A percentile compares a stretch with the other conserved stretches of the same genome.
Evolutionary conservation across 2,329 filamentous ascomycete genomes (phyloP).

Genomic region (Alternaria arbusti): DNA sequence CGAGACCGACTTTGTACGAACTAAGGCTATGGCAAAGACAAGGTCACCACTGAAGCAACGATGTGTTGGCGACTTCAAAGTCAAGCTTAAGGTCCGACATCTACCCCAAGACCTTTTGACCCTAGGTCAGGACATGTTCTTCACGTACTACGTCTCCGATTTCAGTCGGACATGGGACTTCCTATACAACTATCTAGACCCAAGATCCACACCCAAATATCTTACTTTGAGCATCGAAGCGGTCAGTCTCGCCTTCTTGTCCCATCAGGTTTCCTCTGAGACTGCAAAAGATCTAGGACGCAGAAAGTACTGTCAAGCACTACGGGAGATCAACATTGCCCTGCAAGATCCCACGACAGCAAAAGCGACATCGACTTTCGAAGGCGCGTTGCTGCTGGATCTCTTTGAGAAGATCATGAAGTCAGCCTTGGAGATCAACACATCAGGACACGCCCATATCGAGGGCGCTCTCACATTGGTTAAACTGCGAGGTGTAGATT

Average conservation of each 20-base stretch:
- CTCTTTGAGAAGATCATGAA: conserved; percentile 38
- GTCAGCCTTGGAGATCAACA: conserved; percentile 3
- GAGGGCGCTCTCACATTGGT: conserved; percentile 34
- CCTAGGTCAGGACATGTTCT: conserved; percentile 31
- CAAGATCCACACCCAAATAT: conserved; percentile 22
- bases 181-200: conserved; percentile 22
- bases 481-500: conserved; percentile 27
- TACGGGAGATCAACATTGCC: conserved; percentile 25
- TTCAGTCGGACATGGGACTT: conserved; percentile 35
- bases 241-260: conserved; percentile 36
- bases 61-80: not conserved
- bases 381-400: conserved; percentile 31
- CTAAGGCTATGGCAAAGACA: conserved; percentile 14
- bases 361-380: conserved; percentile 21
- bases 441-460: conserved; percentile 27
- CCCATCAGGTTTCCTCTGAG: conserved; percentile 23
- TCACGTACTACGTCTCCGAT: conserved; percentile 32
- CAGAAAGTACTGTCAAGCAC: conserved; percentile 33
- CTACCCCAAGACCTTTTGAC: conserved; percentile 25
- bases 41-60: not conserved
- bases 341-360: conserved; percentile 22
- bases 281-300: conserved; percentile 23
- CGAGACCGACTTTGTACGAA: conserved; percentile 28
- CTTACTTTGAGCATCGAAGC: conserved; percentile 35
- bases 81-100: conserved; percentile 15